Base-by-base conservation (phyloP, 805 yeast genomes). In the Ogataea polymorpha region DNA sequence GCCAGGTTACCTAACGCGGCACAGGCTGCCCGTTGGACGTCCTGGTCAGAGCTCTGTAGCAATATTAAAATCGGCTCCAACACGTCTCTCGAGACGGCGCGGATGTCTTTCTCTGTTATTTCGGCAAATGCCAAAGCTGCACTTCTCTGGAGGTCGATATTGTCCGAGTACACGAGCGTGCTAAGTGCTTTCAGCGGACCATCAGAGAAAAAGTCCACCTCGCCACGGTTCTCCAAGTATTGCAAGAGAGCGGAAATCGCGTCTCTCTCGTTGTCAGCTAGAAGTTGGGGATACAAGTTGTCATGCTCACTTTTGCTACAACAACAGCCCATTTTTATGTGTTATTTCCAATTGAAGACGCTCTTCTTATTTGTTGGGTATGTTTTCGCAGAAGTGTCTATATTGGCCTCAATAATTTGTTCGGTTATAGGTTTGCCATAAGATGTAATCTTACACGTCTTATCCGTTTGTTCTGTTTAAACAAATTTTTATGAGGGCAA, bases 71-170 rank as follows among this genome's bases (percentile, higher is more conserved):
- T 90, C 36, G 98, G 99, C 63, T 93, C 97, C 51, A 93, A 71
- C 3, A 91, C 96, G 51, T 88, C 95, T 43, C 95, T 74, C 54
- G 84, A 82, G 24, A 93, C 98, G 29, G 91, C 84, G 49, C 93
- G 77, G 27, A 89, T 95, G 59, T 89, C 95, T 62, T 93, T 93
- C 60, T 93, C 99, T 27, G 99, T 93, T 42, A 93, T 91, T 63
- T 93, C 99, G 12, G 98, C 98, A 72, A 93, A 93, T 6, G 99
- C 98, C 49, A 93, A 74, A 6, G 99, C 98, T 3, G 99, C 99
- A 61, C 95, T 84, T 60, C 98, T 79, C 66, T 91, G 98, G 42
- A 93, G 74, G 63, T 93, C 97, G 48, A 91, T 78, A 59, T 93
- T 93, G 53, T 93, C 97, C 2, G 96, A 87, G 61, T 91, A 87